phyloP scores from a whole-genome alignment of 2,329 filamentous ascomycete genomes.

The Paecilomyces sp. region DNA sequence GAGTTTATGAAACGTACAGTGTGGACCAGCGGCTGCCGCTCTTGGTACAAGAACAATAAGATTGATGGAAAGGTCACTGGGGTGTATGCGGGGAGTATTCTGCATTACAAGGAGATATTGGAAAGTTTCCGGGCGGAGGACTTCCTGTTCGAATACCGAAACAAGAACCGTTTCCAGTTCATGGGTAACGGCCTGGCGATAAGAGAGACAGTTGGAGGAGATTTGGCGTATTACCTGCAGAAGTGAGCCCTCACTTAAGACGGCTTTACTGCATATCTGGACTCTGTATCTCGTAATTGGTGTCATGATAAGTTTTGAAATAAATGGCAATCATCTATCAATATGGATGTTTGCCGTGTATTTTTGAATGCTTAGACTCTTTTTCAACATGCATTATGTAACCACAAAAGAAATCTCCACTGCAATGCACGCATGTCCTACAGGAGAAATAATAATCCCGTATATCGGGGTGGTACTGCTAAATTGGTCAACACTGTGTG shows the following conservation, averaged over 20 bases:
- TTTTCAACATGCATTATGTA: no score
- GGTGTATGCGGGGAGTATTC: slow-evolving; percentile 8
- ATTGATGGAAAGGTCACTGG: slow-evolving; percentile 10
- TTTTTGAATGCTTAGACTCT: no score
- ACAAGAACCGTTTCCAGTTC: slow-evolving; percentile 11
- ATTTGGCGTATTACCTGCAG: slow-evolving; percentile 17
- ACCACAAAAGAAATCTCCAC: no score
- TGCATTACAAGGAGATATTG: slow-evolving; percentile 11
- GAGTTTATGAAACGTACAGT: slow-evolving; percentile 24
- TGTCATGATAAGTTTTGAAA: no score
- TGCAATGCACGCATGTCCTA: no score
- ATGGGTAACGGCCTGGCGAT: slow-evolving; percentile 14
- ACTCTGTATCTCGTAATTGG: neutral
- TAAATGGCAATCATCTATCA: no score
- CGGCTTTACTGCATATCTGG: neutral
- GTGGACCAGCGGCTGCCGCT: slow-evolving; percentile 18
- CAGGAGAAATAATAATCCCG: no score
- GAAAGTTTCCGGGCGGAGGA: slow-evolving; percentile 14
- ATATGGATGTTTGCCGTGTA: no score
- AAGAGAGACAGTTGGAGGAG: slow-evolving; percentile 30
- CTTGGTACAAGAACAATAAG: slow-evolving; percentile 24
- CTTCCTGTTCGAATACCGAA: slow-evolving; percentile 13
- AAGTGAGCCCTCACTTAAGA: neutral
- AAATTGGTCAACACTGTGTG: no score
- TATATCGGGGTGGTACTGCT: no score